Conservation (phyloP, 352 stramenopile genomes). For the Pythium scleroteichum region DNA sequence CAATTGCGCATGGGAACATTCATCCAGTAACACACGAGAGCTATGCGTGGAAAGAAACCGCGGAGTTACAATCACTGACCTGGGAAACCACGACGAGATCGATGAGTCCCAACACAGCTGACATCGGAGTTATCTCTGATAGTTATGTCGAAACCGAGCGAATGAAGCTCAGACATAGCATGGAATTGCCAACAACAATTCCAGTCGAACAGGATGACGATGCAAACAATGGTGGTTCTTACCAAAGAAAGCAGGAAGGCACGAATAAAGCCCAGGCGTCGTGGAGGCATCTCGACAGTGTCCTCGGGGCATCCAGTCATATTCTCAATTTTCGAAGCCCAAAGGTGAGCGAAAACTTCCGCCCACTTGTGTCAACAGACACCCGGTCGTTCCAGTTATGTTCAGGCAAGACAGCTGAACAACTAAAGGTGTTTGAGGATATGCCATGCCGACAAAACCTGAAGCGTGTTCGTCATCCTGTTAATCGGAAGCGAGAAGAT, state of each 20-base stretch:
- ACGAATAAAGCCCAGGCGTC: constrained; percentile 12
- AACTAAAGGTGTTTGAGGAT: constrained; percentile 53
- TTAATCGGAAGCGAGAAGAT: constrained; percentile 49
- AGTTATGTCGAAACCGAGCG: background rate
- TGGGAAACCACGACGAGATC: constrained; percentile 34
- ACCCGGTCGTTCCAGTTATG: constrained; percentile 9
- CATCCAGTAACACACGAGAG: constrained; percentile 72
- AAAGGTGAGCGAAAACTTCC: constrained; percentile 82
- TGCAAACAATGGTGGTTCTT: no score
- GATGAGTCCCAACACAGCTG: constrained; percentile 58
- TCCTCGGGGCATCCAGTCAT: constrained; percentile 64
- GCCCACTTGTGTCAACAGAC: constrained; percentile 39
- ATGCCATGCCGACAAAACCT: constrained; percentile 37
- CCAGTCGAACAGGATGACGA: constrained; percentile 9
- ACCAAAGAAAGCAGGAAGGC: no score
- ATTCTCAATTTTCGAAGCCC: constrained; percentile 80
- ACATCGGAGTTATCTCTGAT: constrained; percentile 5
- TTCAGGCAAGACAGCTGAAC: constrained; percentile 9
- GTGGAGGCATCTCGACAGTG: constrained; percentile 66
- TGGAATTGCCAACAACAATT: background rate
- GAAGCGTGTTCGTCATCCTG: constrained; percentile 57
- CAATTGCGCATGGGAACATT: constrained; percentile 60
- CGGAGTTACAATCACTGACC: constrained; percentile 16
- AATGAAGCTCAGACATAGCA: background rate
- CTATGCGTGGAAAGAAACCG: constrained; percentile 65